phyloP scores from a whole-genome alignment of 2,329 filamentous ascomycete genomes.

The Ceratocystis harringtonii region DNA sequence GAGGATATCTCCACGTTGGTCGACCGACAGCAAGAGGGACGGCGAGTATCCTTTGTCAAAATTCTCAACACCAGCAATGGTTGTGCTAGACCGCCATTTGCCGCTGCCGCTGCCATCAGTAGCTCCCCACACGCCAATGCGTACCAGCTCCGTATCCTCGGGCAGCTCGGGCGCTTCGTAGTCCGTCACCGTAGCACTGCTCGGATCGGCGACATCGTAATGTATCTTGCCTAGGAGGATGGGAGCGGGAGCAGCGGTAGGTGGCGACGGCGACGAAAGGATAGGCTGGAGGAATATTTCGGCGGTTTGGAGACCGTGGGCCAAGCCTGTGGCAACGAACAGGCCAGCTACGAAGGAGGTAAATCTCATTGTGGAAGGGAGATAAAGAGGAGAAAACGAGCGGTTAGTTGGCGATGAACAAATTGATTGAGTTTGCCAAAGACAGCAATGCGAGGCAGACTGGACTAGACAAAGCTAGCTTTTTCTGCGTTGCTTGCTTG shows the following conservation, averaged over 20 bases:
- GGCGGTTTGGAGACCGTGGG: constrained; percentile 31
- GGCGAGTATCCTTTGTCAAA: constrained; percentile 48
- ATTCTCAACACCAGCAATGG: constrained; percentile 40
- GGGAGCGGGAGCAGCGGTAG: constrained; percentile 23
- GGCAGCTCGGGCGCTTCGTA: constrained; percentile 43
- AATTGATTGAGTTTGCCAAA: neutral
- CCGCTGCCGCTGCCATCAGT: constrained; percentile 22
- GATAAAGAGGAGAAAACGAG: neutral
- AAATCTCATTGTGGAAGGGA: constrained; percentile 28
- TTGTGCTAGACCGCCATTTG: constrained; percentile 40
- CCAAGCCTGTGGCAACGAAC: constrained; percentile 29
- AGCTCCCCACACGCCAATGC: constrained; percentile 42
- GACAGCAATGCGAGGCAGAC: neutral
- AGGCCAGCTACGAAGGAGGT: constrained; percentile 29
- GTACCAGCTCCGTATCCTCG: constrained; percentile 33
- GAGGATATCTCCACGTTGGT: constrained; percentile 28
- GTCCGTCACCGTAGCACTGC: constrained; percentile 33
- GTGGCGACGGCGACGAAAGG: constrained; percentile 19
- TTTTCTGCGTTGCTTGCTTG: neutral
- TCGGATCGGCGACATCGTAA: constrained; percentile 34
- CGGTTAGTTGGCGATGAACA: neutral
- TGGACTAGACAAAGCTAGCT: neutral
- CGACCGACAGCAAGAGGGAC: constrained; percentile 38
- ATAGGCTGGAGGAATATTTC: constrained; percentile 42
- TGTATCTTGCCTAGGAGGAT: constrained; percentile 40